Evolutionary conservation across 805 yeast species (phyloP), one percentile per base, ranked within the genome.

Genomic region (Candida oleophila): DNA sequence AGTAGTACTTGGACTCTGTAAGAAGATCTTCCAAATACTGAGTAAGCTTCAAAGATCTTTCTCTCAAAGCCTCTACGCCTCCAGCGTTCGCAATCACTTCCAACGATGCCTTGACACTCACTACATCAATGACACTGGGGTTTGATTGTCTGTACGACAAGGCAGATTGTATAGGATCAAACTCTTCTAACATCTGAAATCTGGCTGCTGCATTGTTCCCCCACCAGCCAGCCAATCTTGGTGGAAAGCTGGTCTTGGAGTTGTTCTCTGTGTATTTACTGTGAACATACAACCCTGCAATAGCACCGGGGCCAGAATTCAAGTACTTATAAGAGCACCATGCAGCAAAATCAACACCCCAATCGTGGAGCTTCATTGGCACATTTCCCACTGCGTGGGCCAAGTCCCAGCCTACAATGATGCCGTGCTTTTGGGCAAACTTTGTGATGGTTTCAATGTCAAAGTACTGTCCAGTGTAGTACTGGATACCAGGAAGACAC

Each of bases 171-270:
- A 87, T 86, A 0, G 97, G 96, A 45, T 83, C 84, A 55, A 89
- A 91, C 22, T 72, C 56, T 57, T 85, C 91, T 47, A 77, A 59
- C 98, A 91, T 91, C 56, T 82, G 74, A 64, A 91, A 91, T 50
- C 98, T 68, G 32, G 80, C 80, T 1, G 57, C 55, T 0, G 84
- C 71, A 54, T 85, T 82, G 59, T 89, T 91, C 1, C 97, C 97
- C 97, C 97, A 91, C 98, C 98, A 91, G 0, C 98, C 98, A 0
- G 96, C 96, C 43, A 89, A 69, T 49, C 97, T 72, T 1, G 96
- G 87, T 34, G 73, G 55, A 55, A 70, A 74, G 18, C 58, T 57
- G 9, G 56, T 56, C 14, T 49, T 50, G 12, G 70, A 52, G 41
- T 66, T 62, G 41, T 59, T 46, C 36, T 57, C 53, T 16, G 76